Evolutionary conservation across 441 rosid genomes (phyloP).

Genomic region (Euphorbia schlechtendalii): DNA sequence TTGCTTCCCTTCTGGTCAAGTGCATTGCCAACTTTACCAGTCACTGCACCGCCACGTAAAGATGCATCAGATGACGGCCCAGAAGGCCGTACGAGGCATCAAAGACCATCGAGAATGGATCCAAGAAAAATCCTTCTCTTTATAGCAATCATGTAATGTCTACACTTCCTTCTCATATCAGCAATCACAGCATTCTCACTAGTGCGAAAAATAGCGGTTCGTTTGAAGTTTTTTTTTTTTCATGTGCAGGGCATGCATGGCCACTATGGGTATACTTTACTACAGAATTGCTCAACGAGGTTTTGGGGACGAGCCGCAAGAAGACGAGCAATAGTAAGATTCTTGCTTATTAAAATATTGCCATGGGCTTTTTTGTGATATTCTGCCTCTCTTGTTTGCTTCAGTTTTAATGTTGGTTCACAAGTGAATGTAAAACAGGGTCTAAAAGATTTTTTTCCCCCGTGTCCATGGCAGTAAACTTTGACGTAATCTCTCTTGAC

Average conservation of each 20-base stretch:
- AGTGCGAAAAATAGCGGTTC: neutral
- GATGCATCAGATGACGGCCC: constrained; percentile 55
- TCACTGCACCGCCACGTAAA: constrained; percentile 88
- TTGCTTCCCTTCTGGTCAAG: constrained; percentile 98
- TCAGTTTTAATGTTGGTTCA: neutral
- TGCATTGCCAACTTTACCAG: constrained; percentile 91
- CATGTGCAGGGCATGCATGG: constrained; percentile 90
- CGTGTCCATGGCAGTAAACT: constrained; percentile 14
- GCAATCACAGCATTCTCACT: too few relatives aligned
- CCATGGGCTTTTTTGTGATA: constrained; percentile 3
- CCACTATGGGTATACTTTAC: constrained; percentile 93
- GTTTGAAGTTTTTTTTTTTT: too few relatives aligned
- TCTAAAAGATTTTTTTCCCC: neutral
- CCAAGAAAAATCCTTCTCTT: constrained; percentile 80
- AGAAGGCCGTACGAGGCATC: constrained; percentile 66
- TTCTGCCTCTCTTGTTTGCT: neutral
- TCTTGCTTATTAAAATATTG: neutral
- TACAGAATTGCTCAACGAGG: constrained; percentile 84
- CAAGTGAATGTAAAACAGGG: constrained; percentile 15
- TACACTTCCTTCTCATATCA: constrained; percentile 7
- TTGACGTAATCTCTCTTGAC: constrained; percentile 10
- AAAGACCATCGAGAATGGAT: constrained; percentile 72
- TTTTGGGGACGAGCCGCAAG: constrained; percentile 45
- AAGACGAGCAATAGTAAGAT: constrained; percentile 51
- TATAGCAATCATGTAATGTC: constrained; percentile 81